phyloP scores from a whole-genome alignment of 2,329 filamentous ascomycete species.

The Fusarium globosum region DNA sequence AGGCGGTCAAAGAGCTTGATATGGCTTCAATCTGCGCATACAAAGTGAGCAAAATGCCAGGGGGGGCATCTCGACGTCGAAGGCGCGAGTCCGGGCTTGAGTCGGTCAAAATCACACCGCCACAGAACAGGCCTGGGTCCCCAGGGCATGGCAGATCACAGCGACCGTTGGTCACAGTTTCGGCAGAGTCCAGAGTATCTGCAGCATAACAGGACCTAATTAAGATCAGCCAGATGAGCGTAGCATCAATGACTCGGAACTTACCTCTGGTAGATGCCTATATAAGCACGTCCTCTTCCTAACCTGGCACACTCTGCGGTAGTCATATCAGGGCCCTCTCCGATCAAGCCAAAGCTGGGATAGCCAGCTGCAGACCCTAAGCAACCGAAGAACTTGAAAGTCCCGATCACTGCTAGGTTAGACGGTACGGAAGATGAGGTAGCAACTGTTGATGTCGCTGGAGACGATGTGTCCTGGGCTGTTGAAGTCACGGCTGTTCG shows the following conservation, averaged over 20 bases:
- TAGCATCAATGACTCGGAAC: not conserved
- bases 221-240: not conserved
- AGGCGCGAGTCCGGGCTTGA: not conserved
- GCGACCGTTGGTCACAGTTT: not conserved
- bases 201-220: not conserved
- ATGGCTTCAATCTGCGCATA: not conserved
- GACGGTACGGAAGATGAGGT: not conserved
- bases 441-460: not conserved
- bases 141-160: not conserved
- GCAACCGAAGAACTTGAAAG: slow-evolving; percentile 6
- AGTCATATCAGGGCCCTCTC: not conserved
- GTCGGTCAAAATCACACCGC: not conserved
- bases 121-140: not conserved
- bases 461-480: not conserved
- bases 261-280: not conserved
- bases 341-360: not conserved
- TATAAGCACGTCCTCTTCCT: not conserved
- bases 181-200: not conserved
- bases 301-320: not conserved
- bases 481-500: not conserved
- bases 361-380: not conserved
- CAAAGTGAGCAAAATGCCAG: not conserved
- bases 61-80: not conserved
- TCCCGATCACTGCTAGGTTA: slow-evolving; percentile 15
- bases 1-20: not conserved